Percentiles rank a stretch among this genome's conserved stretches.
phyloP scores from a whole-genome alignment of 345 rosid genomes.

The sweet orange (Citrus sinensis) region DVS_A1.0 CM039163.1:13797501-13798000 shows the following conservation, averaged over 20 bases:
- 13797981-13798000: slow-evolving; percentile 81
- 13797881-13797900: slow-evolving; percentile 72
- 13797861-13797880: slow-evolving; percentile 58
- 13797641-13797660: slow-evolving; percentile 56
- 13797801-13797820: slow-evolving; percentile 56
- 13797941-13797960: slow-evolving; percentile 64
- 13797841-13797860: slow-evolving; percentile 49
- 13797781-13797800: slow-evolving; percentile 77
- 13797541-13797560: slow-evolving; percentile 66
- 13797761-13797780: slow-evolving; percentile 70
- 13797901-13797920: slow-evolving; percentile 74
- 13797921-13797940: slow-evolving; percentile 63
- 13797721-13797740: slow-evolving; percentile 71
- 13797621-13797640: slow-evolving; percentile 62
- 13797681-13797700: slow-evolving; percentile 71
- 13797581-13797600: slow-evolving; percentile 80
- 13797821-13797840: slow-evolving; percentile 65
- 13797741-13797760: slow-evolving; percentile 56
- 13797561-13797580: slow-evolving; percentile 88
- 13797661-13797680: slow-evolving; percentile 54
- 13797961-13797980: slow-evolving; percentile 44
- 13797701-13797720: slow-evolving; percentile 54
- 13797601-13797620: slow-evolving; percentile 59
- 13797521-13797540: slow-evolving; percentile 84
- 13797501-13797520: slow-evolving; percentile 75